phyloP scores from a whole-genome alignment of 2,329 filamentous ascomycete genomes.

The Aspergillus sojae region DNA sequence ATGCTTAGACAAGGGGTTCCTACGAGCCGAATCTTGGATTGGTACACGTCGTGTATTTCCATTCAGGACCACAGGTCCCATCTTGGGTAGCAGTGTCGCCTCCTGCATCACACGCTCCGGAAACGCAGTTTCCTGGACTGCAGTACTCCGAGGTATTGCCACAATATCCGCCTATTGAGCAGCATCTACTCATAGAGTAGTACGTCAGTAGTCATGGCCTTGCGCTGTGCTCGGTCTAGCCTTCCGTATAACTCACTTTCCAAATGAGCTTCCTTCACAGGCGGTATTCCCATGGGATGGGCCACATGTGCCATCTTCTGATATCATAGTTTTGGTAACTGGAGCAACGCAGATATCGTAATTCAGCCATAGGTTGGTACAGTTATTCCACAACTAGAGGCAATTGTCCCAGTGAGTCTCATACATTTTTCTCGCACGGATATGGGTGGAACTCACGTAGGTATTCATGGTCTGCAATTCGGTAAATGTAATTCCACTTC shows the following conservation, averaged over 20 bases:
- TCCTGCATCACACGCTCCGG: slow-evolving; percentile 2
- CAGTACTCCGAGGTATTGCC: background rate
- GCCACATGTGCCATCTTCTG: slow-evolving; percentile 8
- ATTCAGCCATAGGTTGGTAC: slow-evolving; percentile 8
- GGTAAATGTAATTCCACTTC: background rate
- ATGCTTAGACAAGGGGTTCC: slow-evolving; percentile 4
- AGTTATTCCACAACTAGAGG: slow-evolving; percentile 4
- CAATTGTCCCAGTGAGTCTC: background rate
- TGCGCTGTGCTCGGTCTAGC: background rate
- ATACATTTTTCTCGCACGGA: background rate
- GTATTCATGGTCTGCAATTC: slow-evolving; percentile 8
- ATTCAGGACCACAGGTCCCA: slow-evolving; percentile 8
- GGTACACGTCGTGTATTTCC: slow-evolving; percentile 8
- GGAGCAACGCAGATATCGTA: slow-evolving; percentile 11
- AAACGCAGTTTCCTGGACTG: slow-evolving; percentile 6
- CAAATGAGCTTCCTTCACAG: slow-evolving; percentile 10
- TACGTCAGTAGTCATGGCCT: background rate
- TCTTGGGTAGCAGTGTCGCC: background rate
- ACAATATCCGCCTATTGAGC: slow-evolving; percentile 1
- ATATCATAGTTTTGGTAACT: slow-evolving; percentile 2
- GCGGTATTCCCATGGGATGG: slow-evolving; percentile 6
- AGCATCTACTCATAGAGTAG: slow-evolving; percentile 8
- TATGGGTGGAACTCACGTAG: background rate
- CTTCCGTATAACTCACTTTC: slow-evolving; percentile 2
- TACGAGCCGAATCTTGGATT: slow-evolving; percentile 11